Conservation (phyloP, 148 eudicot species). For the Rhododendron kiyosumense region DNA sequence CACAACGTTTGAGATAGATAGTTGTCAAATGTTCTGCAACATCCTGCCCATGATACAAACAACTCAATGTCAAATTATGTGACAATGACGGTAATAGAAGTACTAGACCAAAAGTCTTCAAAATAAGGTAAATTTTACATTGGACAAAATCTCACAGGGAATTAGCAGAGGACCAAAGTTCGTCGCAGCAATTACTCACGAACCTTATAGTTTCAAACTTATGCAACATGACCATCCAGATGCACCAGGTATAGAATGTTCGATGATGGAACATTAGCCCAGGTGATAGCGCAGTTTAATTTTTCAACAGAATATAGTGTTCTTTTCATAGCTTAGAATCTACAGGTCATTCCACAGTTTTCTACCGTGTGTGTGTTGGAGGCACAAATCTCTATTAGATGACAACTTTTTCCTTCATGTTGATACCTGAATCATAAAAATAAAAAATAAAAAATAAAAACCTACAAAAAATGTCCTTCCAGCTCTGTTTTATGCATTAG, state of each 20-base stretch:
- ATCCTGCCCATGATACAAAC: constrained; percentile 48
- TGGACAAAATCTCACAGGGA: not conserved
- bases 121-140: not conserved
- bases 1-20: constrained; percentile 74
- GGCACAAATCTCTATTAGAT: not conserved
- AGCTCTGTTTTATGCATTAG: not conserved
- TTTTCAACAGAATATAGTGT: not conserved
- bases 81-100: not conserved
- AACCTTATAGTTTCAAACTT: not conserved
- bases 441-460: no score
- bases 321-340: not conserved
- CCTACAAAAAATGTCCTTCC: not conserved
- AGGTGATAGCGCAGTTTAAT: not conserved
- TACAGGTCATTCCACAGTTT: not conserved
- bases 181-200: not conserved
- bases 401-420: not conserved
- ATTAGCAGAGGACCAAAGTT: not conserved
- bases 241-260: not conserved
- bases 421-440: not conserved
- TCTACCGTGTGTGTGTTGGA: not conserved
- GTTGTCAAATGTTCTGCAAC: constrained; percentile 97
- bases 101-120: not conserved
- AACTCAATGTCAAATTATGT: not conserved
- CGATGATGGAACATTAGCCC: not conserved
- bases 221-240: not conserved